These are phyloP conservation scores for Elsinoe australis DNA, from an alignment of 2,329 filamentous ascomycete species.

Conservation along the genomic window DNA sequence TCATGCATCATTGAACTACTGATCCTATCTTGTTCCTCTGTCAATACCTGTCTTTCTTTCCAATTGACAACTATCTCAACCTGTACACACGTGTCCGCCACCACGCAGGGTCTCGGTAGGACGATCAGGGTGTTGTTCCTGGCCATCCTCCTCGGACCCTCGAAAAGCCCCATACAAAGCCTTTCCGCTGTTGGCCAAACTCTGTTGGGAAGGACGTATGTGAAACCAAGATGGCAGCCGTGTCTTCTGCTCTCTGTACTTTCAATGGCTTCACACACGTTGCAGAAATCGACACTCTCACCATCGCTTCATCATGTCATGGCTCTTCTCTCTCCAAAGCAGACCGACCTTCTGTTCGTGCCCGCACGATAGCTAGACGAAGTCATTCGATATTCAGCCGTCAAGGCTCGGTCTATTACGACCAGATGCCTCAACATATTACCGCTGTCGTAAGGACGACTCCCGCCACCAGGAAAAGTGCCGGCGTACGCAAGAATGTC, in stretches of 20 bases:
- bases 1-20: not conserved
- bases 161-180: not conserved
- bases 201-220: conserved; percentile 3
- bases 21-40: not conserved
- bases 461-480: conserved; percentile 3
- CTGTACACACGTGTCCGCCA: conserved; percentile 1
- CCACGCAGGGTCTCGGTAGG: conserved; percentile 5
- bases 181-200: conserved; percentile 8
- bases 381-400: conserved; percentile 33
- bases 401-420: conserved; percentile 22
- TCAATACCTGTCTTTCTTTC: conserved; percentile 2
- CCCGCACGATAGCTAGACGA: conserved; percentile 22
- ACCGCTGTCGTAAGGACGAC: conserved; percentile 6
- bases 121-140: conserved; percentile 2
- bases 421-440: conserved; percentile 15
- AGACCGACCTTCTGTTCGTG: conserved; percentile 1
- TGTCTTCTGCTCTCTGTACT: conserved; percentile 7
- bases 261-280: conserved; percentile 10
- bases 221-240: conserved; percentile 15
- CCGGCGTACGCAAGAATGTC: conserved; percentile 7
- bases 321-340: not conserved
- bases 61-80: conserved; percentile 7
- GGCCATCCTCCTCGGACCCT: conserved; percentile 7
- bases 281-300: conserved; percentile 1
- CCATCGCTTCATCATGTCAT: conserved; percentile 13